Evolutionary conservation across 1,284 basidiomycete species (phyloP).

Genomic region (Puccinia polysora): DNA sequence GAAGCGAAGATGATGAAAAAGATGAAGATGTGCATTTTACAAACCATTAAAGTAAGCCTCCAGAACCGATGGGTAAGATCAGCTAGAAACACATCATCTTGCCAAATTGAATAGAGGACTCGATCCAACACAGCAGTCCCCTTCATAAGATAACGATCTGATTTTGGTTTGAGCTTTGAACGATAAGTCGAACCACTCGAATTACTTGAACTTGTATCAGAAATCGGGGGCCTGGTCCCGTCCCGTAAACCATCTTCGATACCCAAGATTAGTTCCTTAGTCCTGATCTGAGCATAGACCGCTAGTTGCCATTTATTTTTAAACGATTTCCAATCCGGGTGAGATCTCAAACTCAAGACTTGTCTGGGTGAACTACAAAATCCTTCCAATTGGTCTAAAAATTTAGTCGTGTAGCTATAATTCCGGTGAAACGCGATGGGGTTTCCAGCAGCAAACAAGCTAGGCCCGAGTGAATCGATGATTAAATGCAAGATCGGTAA

Average conservation of each 20-base stretch:
- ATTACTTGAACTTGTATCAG: background rate
- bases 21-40: background rate
- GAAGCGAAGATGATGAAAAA: too few species aligned
- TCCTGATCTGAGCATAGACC: conserved; percentile 40
- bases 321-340: conserved; percentile 31
- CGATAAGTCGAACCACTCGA: background rate
- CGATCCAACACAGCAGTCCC: conserved; percentile 15
- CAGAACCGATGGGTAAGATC: conserved; percentile 43
- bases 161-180: background rate
- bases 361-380: conserved; percentile 28
- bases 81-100: conserved; percentile 35
- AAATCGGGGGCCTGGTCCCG: conserved; percentile 1
- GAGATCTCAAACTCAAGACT: conserved; percentile 23
- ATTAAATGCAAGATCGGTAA: conserved; percentile 28
- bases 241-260: conserved; percentile 27
- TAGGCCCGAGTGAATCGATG: conserved; percentile 21
- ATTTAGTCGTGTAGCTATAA: conserved; percentile 25
- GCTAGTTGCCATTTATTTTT: conserved; percentile 41
- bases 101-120: conserved; percentile 28
- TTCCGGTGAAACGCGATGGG: conserved; percentile 39
- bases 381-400: conserved; percentile 33
- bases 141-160: conserved; percentile 32
- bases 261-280: conserved; percentile 25
- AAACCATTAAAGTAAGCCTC: conserved; percentile 40
- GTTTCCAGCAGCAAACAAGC: conserved; percentile 37